Evolutionary conservation across 1,284 basidiomycete genomes (phyloP), one percentile per base, ranked within the genome.

Genomic region (Termitomyces sp.): DNA sequence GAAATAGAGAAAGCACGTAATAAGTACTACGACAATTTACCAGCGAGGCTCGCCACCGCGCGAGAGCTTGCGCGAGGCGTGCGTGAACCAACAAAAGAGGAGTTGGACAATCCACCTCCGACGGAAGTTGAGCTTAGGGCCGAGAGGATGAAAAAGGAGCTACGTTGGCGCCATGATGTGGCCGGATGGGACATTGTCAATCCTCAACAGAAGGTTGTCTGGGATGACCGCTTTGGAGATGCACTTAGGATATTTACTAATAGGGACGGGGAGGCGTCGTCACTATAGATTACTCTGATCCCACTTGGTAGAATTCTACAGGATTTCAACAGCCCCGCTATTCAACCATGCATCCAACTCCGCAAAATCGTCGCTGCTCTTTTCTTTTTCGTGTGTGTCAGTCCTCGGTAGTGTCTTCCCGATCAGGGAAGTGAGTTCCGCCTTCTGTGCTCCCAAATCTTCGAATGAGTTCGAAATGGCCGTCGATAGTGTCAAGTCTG

Each of bases 101-200:
- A 98, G 72, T 69, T 75, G 57, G 80, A 80, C 42, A 84, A 91
- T 62, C 91, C 92, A 2, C 92, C 94, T 5, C 85, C 84, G 36
- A 94, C 88, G 1, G 92, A 98, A 71, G 84, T 91, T 24, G 91
- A 96, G 65, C 76, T 98, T 49, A 81, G 86, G 46, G 84, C 85
- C 21, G 91, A 94, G 72, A 77, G 92, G 56, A 70, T 92, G 70
- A 88, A 88, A 70, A 94, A 93, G 73, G 94, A 98, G 75, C 70
- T 84, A 62, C 78, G 85, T 60, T 98, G 94, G 94, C 79, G 80
- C 50, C 79, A 80, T 28, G 85, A 91, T 60, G 74, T 88, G 60
- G 79, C 80, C 55, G 93, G 90, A 1, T 96, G 86, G 84, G 76
- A 82, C 30, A 83, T 94, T 57, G 75, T 97, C 50, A 78, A 80